Evolutionary conservation across 495 filamentous ascomycete species (phyloP).

Genomic region (Chaetomidium leptoderma): DNA sequence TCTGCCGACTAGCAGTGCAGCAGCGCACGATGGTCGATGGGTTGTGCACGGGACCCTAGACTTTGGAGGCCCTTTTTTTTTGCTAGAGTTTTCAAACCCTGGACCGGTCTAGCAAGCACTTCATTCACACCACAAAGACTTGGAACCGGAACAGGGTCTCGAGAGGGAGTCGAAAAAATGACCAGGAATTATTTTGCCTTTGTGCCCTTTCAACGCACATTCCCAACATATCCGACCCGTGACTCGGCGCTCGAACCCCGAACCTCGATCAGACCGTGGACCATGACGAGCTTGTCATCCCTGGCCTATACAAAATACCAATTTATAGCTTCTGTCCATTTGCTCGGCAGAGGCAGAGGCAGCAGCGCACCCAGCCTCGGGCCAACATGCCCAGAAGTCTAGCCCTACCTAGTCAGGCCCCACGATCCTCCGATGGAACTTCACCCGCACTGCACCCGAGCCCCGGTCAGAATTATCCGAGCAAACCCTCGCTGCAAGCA

Average conservation of each 20-base stretch:
- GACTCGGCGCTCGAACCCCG: neutral
- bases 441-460: neutral
- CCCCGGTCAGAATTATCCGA: neutral
- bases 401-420: neutral
- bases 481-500: neutral
- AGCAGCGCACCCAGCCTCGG: neutral
- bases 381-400: no score
- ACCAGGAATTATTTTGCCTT: neutral
- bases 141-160: no score
- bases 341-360: neutral
- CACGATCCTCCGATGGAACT: constrained; percentile 1
- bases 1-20: neutral
- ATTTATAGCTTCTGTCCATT: constrained; percentile 11
- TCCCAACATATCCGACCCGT: neutral
- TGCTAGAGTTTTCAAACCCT: no score
- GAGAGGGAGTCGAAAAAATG: neutral
- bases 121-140: no score
- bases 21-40: no score
- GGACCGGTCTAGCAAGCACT: no score
- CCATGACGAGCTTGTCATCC: constrained; percentile 11
- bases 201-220: neutral
- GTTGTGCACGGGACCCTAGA: no score
- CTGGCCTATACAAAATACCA: constrained; percentile 15
- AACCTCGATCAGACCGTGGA: no score
- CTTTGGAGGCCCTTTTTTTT: no score